A percentile compares a stretch with the other conserved stretches of the same genome.
phyloP scores from a whole-genome alignment of 2,329 filamentous ascomycete species.

The Exophiala mesophila region DNA sequence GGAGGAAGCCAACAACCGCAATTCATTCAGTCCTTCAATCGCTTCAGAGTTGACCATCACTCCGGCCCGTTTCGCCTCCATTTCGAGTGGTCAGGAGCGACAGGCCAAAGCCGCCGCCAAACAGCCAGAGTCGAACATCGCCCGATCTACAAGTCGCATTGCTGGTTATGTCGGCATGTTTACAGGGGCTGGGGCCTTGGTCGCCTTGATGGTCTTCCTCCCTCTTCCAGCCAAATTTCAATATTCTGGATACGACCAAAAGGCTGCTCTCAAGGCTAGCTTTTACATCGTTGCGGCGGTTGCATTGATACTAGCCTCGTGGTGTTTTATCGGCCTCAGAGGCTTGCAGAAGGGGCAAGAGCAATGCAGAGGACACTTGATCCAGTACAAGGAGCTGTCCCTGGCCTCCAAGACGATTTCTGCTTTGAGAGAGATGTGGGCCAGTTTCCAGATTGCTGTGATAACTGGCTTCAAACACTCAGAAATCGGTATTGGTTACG shows the following conservation, averaged over 20 bases:
- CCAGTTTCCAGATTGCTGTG: slow-evolving; percentile 50
- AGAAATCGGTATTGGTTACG: slow-evolving; percentile 78
- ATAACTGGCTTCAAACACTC: slow-evolving; percentile 68
- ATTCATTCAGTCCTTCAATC: slow-evolving; percentile 48
- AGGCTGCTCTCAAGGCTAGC: slow-evolving; percentile 70
- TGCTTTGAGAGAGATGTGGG: slow-evolving; percentile 8
- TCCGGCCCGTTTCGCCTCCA: slow-evolving; percentile 41
- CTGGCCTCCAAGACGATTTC: background rate
- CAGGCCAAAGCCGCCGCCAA: slow-evolving; percentile 25
- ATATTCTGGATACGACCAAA: slow-evolving; percentile 65
- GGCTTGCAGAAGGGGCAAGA: slow-evolving; percentile 65
- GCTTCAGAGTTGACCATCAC: slow-evolving; percentile 58
- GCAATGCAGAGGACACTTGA: slow-evolving; percentile 56
- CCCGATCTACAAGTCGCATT: slow-evolving; percentile 54
- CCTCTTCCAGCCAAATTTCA: slow-evolving; percentile 80
- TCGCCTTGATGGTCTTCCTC: slow-evolving; percentile 76
- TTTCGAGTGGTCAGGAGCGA: slow-evolving; percentile 14
- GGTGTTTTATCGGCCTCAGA: slow-evolving; percentile 74
- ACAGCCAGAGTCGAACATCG: slow-evolving; percentile 8
- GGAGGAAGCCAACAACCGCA: slow-evolving; percentile 26
- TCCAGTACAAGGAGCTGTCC: background rate
- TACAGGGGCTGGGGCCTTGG: slow-evolving; percentile 83
- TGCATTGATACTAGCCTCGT: slow-evolving; percentile 65
- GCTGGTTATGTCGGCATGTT: slow-evolving; percentile 89
- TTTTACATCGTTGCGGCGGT: slow-evolving; percentile 81